These are phyloP conservation scores for Proliferodiscus dingleyae DNA, from an alignment of 2,329 filamentous ascomycete species.

Conservation along the genomic window DNA sequence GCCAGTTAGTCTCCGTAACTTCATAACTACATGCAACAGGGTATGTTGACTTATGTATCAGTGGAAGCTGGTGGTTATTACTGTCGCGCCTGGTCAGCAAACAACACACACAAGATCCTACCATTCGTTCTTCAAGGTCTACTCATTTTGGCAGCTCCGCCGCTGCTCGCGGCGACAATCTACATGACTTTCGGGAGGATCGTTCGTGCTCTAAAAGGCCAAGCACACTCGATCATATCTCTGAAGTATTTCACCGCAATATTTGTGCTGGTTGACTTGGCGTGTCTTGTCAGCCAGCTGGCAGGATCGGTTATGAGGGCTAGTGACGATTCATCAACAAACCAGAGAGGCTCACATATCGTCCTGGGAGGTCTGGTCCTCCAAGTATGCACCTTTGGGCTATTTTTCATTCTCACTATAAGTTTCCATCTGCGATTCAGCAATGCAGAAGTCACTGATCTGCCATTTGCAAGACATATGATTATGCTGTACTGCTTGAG, in stretches of 20 bases:
- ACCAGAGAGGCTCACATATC: conserved; percentile 35
- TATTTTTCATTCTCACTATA: conserved; percentile 37
- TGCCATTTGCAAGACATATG: conserved; percentile 34
- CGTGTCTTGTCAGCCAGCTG: conserved; percentile 43
- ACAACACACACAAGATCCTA: background rate
- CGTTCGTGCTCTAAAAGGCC: conserved; percentile 35
- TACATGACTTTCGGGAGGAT: conserved; percentile 43
- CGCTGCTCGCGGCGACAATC: conserved; percentile 40
- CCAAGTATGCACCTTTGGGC: conserved; percentile 45
- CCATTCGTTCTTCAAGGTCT: conserved; percentile 38
- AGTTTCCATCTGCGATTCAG: conserved; percentile 6
- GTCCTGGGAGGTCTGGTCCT: conserved; percentile 44
- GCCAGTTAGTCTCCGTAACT: conserved; percentile 15
- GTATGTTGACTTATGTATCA: no score
- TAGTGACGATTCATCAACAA: conserved; percentile 12
- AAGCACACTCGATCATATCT: conserved; percentile 38
- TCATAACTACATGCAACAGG: no score
- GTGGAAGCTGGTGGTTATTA: conserved; percentile 17
- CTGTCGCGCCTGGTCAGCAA: conserved; percentile 1
- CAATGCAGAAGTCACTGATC: background rate
- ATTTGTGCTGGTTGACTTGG: conserved; percentile 45
- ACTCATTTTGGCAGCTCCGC: conserved; percentile 38
- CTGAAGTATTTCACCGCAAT: conserved; percentile 44
- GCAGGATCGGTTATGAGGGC: conserved; percentile 29
- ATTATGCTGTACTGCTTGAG: conserved; percentile 36